These are phyloP conservation scores for Ganoderma meredithae DNA, from an alignment of 1,284 basidiomycete species.

Conservation along the genomic window DNA sequence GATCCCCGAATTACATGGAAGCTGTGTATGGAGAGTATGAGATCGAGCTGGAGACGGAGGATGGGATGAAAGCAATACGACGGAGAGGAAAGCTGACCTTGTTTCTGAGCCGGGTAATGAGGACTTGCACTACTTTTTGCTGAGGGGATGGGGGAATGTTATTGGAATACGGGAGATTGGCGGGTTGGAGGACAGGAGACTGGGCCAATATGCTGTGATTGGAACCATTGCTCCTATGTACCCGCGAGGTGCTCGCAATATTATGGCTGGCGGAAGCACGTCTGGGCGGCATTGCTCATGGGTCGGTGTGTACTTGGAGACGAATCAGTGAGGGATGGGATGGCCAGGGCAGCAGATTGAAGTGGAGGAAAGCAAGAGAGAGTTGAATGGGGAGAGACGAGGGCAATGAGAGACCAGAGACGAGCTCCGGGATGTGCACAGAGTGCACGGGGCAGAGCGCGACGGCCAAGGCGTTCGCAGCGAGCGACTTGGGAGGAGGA, in stretches of 20 bases:
- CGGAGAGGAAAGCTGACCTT: constrained; percentile 52
- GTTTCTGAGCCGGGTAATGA: constrained; percentile 76
- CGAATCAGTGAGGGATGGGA: constrained; percentile 2
- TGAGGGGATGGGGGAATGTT: constrained; percentile 56
- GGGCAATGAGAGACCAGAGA: neutral
- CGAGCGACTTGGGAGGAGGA: constrained; percentile 19
- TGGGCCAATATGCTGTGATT: constrained; percentile 50
- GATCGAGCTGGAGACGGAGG: neutral
- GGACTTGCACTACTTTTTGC: constrained; percentile 74
- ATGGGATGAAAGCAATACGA: neutral
- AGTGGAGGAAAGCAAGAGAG: constrained; percentile 14
- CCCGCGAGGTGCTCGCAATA: constrained; percentile 43
- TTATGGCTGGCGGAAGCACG: constrained; percentile 53
- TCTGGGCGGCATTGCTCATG: constrained; percentile 49
- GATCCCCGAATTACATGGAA: constrained; percentile 86
- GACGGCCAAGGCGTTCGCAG: constrained; percentile 13
- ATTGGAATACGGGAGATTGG: constrained; percentile 38
- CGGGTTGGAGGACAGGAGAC: constrained; percentile 37
- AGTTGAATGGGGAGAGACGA: neutral
- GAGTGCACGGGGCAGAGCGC: constrained; percentile 17
- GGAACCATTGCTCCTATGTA: constrained; percentile 59
- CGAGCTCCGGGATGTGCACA: constrained; percentile 15
- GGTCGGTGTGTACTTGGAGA: constrained; percentile 7
- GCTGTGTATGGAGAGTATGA: constrained; percentile 50
- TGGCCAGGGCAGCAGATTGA: constrained; percentile 14